phyloP scores from a whole-genome alignment of 768 basidiomycete species.

The Lyophyllum decastes region DNA sequence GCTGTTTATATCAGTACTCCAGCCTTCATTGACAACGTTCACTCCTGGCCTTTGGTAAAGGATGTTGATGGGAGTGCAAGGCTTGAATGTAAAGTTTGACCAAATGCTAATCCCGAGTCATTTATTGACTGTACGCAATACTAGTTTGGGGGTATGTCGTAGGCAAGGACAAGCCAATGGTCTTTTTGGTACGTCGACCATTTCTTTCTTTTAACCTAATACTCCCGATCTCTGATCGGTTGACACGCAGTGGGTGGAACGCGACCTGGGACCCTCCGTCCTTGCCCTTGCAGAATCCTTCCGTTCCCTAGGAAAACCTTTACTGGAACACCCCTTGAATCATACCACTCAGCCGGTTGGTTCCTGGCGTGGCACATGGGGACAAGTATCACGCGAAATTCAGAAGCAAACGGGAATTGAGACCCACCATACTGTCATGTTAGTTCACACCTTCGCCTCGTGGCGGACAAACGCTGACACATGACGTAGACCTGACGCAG shows the following conservation, averaged over 20 bases:
- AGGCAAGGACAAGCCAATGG: constrained; percentile 14
- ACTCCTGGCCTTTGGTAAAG: constrained; percentile 15
- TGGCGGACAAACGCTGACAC: neutral
- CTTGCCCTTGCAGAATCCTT: constrained; percentile 11
- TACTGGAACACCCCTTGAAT: neutral
- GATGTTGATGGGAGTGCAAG: constrained; percentile 1
- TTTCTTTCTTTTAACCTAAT: neutral
- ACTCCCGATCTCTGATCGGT: neutral
- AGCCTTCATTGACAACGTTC: constrained; percentile 17
- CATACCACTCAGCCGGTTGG: constrained; percentile 14
- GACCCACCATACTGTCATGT: constrained; percentile 12
- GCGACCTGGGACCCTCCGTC: constrained; percentile 6
- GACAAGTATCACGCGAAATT: constrained; percentile 14
- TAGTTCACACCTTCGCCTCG: neutral
- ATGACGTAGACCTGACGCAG: constrained; percentile 5
- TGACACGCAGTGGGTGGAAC: constrained; percentile 10
- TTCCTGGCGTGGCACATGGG: constrained; percentile 18
- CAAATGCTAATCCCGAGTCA: neutral
- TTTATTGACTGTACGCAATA: neutral
- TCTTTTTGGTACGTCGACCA: constrained; percentile 9
- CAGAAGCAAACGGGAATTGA: constrained; percentile 15
- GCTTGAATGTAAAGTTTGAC: constrained; percentile 9
- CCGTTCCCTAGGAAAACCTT: constrained; percentile 1
- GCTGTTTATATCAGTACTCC: constrained; percentile 14
- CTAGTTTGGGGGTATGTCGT: constrained; percentile 15